Percentiles rank a stretch among this genome's conserved stretches.
Evolutionary conservation across 2,329 filamentous ascomycete species (phyloP).

Genomic region (Penicillium digitatum): DNA sequence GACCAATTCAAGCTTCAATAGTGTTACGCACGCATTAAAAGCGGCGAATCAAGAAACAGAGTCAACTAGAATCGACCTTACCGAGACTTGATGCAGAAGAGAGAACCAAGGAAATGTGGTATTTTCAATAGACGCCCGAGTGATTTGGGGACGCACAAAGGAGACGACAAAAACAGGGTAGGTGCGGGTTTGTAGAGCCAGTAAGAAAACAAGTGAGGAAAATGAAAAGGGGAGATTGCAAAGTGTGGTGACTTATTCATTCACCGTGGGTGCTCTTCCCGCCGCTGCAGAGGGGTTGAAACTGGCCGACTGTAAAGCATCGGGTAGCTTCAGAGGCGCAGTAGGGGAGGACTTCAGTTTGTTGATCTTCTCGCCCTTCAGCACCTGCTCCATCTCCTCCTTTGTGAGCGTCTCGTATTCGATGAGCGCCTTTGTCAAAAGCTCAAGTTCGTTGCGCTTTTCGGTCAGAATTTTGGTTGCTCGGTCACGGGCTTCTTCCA

Average conservation of each 20-base stretch:
- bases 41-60: background rate
- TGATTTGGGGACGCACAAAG: constrained; percentile 21
- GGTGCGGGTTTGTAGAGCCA: background rate
- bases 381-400: constrained; percentile 84
- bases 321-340: constrained; percentile 65
- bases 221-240: constrained; percentile 5
- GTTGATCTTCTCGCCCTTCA: constrained; percentile 76
- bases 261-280: constrained; percentile 20
- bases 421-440: constrained; percentile 81
- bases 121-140: constrained; percentile 26
- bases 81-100: background rate
- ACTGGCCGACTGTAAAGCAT: constrained; percentile 36
- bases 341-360: constrained; percentile 56
- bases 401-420: constrained; percentile 91
- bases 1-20: background rate
- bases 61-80: background rate
- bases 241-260: constrained; percentile 19
- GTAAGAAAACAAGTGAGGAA: constrained; percentile 4
- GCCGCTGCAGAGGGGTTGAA: constrained; percentile 25
- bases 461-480: constrained; percentile 67
- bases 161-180: background rate
- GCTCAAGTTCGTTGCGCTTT: constrained; percentile 79
- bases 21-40: background rate
- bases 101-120: constrained; percentile 14
- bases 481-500: constrained; percentile 75